phyloP scores from a whole-genome alignment of 441 rosid genomes.

The Adansonia rubrostipa region DNA sequence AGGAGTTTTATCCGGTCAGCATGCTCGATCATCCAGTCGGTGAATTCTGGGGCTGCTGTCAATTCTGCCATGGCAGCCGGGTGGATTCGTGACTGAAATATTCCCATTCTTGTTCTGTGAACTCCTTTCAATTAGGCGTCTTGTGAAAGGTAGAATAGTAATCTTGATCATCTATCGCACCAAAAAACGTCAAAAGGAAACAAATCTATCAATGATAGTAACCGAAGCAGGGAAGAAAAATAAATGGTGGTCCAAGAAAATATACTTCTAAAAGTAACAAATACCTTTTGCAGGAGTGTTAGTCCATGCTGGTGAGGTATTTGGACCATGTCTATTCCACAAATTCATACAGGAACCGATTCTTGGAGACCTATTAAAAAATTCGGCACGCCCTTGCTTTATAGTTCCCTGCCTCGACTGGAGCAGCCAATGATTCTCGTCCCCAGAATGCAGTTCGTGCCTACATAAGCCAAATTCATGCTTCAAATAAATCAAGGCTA shows the following conservation, averaged over 20 bases:
- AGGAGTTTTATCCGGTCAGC: constrained; percentile 72
- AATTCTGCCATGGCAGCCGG: constrained; percentile 71
- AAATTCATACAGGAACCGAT: constrained; percentile 47
- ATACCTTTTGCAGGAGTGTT: constrained; percentile 74
- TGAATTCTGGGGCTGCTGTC: constrained; percentile 74
- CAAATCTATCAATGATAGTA: background rate
- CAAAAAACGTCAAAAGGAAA: constrained; percentile 33
- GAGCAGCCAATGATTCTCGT: constrained; percentile 37
- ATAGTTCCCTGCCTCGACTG: constrained; percentile 31
- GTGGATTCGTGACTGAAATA: constrained; percentile 83
- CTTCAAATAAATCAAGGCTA: constrained; percentile 3
- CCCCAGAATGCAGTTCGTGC: constrained; percentile 25
- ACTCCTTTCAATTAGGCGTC: constrained; percentile 53
- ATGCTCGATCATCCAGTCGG: constrained; percentile 69
- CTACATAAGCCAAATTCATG: constrained; percentile 34
- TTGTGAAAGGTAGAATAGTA: constrained; percentile 79
- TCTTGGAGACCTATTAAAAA: constrained; percentile 55
- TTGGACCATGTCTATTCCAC: constrained; percentile 54
- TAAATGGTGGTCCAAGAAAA: constrained; percentile 6
- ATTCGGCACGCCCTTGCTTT: constrained; percentile 53
- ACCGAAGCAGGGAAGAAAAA: background rate
- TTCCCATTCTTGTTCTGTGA: constrained; percentile 76
- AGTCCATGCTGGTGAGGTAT: constrained; percentile 49
- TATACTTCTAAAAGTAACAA: background rate
- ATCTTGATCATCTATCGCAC: constrained; percentile 39